A percentile compares a stretch with the other conserved stretches of the same genome.
Evolutionary conservation across 768 basidiomycete genomes (phyloP).

Genomic region (Termitomyces sp.): DNA sequence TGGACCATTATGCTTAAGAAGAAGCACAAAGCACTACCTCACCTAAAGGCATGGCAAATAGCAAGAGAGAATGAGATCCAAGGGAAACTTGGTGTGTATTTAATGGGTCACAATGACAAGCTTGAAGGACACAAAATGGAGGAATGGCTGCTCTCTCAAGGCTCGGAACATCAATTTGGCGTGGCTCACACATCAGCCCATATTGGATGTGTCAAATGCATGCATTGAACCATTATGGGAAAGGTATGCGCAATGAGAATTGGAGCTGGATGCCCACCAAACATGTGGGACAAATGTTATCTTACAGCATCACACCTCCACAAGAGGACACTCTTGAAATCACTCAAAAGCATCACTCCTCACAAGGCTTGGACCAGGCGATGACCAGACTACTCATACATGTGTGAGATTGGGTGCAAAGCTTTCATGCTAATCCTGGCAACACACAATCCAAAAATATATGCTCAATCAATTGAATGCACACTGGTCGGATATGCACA

Average conservation of each 20-base stretch:
- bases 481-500: no score
- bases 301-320: constrained; percentile 22
- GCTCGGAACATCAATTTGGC: constrained; percentile 13
- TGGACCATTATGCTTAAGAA: constrained; percentile 1
- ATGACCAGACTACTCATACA: constrained; percentile 28
- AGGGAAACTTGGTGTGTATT: not conserved
- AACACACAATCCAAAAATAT: no score
- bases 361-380: constrained; percentile 21
- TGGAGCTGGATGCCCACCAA: constrained; percentile 19
- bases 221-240: constrained; percentile 29
- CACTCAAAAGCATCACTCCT: constrained; percentile 16
- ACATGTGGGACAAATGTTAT: constrained; percentile 30
- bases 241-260: constrained; percentile 26
- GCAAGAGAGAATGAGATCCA: not conserved
- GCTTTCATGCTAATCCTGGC: constrained; percentile 8
- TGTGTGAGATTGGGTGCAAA: constrained; percentile 32
- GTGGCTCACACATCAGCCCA: constrained; percentile 31
- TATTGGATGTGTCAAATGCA: constrained; percentile 31
- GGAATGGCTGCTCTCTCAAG: constrained; percentile 5
- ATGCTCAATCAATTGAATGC: no score
- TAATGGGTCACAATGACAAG: constrained; percentile 25
- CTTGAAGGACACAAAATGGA: constrained; percentile 16
- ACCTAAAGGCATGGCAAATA: no score
- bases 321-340: constrained; percentile 6
- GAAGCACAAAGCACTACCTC: not conserved